Evolutionary conservation across 805 yeast genomes (phyloP).

Genomic region (Teunomyces gatunensis): DNA sequence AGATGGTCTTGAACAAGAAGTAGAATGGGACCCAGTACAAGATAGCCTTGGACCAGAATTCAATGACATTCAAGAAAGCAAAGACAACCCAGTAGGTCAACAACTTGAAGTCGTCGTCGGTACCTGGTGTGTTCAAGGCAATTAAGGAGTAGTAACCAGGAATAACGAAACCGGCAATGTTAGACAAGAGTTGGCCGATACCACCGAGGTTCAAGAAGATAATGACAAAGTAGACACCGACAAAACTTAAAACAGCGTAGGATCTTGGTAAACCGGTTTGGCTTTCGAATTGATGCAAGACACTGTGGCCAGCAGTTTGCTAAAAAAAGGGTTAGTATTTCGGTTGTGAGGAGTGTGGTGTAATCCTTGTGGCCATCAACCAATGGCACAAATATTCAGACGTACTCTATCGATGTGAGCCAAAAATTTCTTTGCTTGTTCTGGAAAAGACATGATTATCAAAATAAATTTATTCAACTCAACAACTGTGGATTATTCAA

Average conservation of each 20-base stretch:
- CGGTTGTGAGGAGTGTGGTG: not conserved
- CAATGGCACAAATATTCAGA: constrained; percentile 8
- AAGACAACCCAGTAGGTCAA: constrained; percentile 99
- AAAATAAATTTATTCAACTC: not conserved
- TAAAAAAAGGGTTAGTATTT: constrained; percentile 16
- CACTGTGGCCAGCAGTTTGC: constrained; percentile 30
- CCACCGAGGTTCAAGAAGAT: constrained; percentile 92
- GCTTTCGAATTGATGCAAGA: constrained; percentile 37
- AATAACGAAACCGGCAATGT: constrained; percentile 83
- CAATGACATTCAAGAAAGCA: constrained; percentile 84
- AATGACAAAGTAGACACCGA: constrained; percentile 65
- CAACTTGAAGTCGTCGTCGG: constrained; percentile 80
- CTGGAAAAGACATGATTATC: constrained; percentile 43
- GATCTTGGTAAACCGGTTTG: constrained; percentile 73
- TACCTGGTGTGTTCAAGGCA: constrained; percentile 71
- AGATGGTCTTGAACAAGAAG: constrained; percentile 87
- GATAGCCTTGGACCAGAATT: constrained; percentile 93
- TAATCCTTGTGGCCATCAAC: not conserved
- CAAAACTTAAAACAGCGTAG: constrained; percentile 70
- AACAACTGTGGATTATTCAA: not conserved
- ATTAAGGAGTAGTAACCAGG: constrained; percentile 87
- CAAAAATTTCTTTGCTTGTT: constrained; percentile 47
- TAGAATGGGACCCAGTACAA: constrained; percentile 96
- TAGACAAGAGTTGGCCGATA: constrained; percentile 88
- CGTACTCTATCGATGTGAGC: constrained; percentile 48